These are phyloP conservation scores for Sphaerostilbella broomeana DNA, from an alignment of 2,329 filamentous ascomycete genomes.

Conservation along the genomic window DNA sequence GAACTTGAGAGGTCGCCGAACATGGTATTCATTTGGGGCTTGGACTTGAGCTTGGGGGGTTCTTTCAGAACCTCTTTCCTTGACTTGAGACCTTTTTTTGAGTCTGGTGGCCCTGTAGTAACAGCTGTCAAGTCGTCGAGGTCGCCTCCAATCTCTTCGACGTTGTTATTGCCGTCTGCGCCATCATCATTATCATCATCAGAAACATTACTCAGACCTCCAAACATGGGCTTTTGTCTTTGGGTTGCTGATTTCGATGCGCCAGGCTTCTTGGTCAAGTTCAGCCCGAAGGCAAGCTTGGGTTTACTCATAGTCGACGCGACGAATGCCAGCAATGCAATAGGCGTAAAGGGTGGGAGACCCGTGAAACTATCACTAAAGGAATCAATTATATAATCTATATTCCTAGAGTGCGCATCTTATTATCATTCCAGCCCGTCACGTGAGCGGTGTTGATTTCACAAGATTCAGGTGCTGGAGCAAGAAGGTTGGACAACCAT, in stretches of 20 bases:
- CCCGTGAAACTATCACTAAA: no score
- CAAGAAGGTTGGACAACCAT: no score
- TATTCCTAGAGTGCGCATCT: no score
- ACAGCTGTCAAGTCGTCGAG: constrained; percentile 41
- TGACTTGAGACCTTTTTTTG: constrained; percentile 28
- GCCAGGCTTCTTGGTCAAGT: constrained; percentile 50
- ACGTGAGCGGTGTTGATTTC: no score
- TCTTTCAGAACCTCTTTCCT: constrained; percentile 29
- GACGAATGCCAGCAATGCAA: not conserved
- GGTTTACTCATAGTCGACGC: constrained; percentile 38
- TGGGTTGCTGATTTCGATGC: constrained; percentile 42
- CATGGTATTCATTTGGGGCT: constrained; percentile 35
- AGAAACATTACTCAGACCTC: constrained; percentile 49
- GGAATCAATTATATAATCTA: no score
- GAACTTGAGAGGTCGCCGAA: constrained; percentile 62
- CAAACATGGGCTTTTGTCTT: constrained; percentile 51
- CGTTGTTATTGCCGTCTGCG: constrained; percentile 29
- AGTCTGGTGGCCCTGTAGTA: constrained; percentile 19
- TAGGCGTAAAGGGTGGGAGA: no score
- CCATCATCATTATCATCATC: constrained; percentile 49
- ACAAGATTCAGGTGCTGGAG: no score
- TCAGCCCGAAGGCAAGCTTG: constrained; percentile 50
- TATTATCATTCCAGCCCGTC: no score
- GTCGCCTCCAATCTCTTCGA: constrained; percentile 58
- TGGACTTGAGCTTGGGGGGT: constrained; percentile 40